Base-by-base conservation (phyloP, 2,329 filamentous ascomycete species). In the Nemania sp. region DNA sequence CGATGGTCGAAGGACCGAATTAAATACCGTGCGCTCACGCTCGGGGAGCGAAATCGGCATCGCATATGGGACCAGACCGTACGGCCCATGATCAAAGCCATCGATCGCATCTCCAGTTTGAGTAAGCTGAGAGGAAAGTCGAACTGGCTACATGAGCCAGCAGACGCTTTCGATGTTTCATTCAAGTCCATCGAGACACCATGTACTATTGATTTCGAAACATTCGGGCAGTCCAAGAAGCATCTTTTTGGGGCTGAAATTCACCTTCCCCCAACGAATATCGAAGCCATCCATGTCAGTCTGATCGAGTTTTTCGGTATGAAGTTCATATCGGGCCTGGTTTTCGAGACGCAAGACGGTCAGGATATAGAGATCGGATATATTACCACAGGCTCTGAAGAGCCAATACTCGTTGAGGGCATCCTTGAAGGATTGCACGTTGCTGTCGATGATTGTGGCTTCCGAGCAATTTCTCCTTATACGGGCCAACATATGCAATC, bases 41-140 rank as follows among this genome's bases (percentile, higher is more conserved):
- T 65, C 5, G 62, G 62, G 2, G 64, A 66, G 44, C 46, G 56
- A 8, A 64, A 66, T 39, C 52, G 64, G 9, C 45, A 60, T 23
- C 56, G 64, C 5, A 63, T 66, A 8, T 65, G 63, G 64, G 51
- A 56, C 7, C 55, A 63, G 56, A 65, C 64, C 2, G 41, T 65
- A 1, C 34, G 45, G 20, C 63, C 63, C 12, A 52, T 66, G 17
- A 46, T 43, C 0, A 36, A 49, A 3, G 62, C 64, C 15, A 56
- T 64, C 28, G 48, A 54, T 3, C 14, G 50, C n/a, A 40, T 66
- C 22, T 19, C 41, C 15, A 46, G 26, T n/a, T 31, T 61, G 37
- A 60, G 59, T 17, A 37, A 34, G 12, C 42, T 64, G 20, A 52
- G 40, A 28, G 64, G 64, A 2, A 41, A 44, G 3, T 43, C 49